phyloP scores from a whole-genome alignment of 73 alveolate species.

The Paramecium biaurelia region DNA sequence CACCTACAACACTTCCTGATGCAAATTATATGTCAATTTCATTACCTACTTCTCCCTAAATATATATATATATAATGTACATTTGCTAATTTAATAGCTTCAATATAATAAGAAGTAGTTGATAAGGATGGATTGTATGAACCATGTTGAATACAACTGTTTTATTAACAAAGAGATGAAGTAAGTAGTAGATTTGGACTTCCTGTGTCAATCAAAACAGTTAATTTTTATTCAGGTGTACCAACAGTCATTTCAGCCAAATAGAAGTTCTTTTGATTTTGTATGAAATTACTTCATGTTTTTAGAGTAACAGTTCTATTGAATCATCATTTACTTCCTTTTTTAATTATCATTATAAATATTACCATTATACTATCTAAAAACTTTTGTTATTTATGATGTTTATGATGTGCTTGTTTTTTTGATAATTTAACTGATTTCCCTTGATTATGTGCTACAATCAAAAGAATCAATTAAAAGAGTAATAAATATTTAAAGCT shows the following conservation, averaged over 20 bases:
- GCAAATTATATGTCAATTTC: slow-evolving; percentile 43
- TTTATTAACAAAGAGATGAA: neutral
- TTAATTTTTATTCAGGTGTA: neutral
- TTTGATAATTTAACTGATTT: slow-evolving; percentile 23
- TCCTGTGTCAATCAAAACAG: slow-evolving; percentile 34
- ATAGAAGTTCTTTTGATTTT: slow-evolving; percentile 1
- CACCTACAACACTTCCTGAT: slow-evolving; percentile 32
- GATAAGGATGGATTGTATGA: slow-evolving; percentile 30
- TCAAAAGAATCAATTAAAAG: neutral
- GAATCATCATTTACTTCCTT: slow-evolving; percentile 46
- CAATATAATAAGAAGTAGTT: neutral
- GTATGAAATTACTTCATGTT: slow-evolving; percentile 13
- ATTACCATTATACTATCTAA: slow-evolving; percentile 1
- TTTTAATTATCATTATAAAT: neutral
- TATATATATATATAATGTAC: neutral
- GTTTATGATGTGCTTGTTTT: slow-evolving; percentile 31
- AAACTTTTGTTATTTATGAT: neutral
- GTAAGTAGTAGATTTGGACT: slow-evolving; percentile 7
- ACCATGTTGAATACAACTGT: slow-evolving; percentile 32
- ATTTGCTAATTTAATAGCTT: slow-evolving; percentile 33
- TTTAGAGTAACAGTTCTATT: neutral
- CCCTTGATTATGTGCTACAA: neutral
- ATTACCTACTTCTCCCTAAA: slow-evolving; percentile 33
- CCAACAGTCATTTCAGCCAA: slow-evolving; percentile 40
- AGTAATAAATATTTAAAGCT: neutral